Evolutionary conservation across 192 early-diverging fungal species (phyloP).

Genomic region (Entomortierella beljakovae): DNA sequence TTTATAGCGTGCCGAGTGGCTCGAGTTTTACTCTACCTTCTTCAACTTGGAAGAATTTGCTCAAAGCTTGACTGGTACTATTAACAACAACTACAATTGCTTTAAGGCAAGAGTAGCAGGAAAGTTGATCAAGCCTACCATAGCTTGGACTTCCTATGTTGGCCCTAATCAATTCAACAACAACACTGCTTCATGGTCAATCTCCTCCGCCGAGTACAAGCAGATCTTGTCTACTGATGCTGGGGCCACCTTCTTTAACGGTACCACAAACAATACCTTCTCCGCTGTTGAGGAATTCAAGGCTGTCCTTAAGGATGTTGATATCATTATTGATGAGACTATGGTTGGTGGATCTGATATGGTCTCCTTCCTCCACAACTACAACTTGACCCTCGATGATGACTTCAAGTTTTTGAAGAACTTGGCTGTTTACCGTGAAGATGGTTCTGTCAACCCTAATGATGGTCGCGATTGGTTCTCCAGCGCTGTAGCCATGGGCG

Average conservation of each 20-base stretch:
- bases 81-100: slow-evolving; percentile 71
- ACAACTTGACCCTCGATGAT: slow-evolving; percentile 49
- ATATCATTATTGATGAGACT: slow-evolving; percentile 80
- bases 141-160: slow-evolving; percentile 74
- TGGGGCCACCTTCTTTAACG: slow-evolving; percentile 70
- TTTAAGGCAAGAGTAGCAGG: slow-evolving; percentile 55
- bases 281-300: slow-evolving; percentile 59
- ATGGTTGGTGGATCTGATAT: slow-evolving; percentile 57
- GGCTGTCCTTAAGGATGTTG: slow-evolving; percentile 64
- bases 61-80: slow-evolving; percentile 56
- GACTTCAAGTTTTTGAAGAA: slow-evolving; percentile 73
- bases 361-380: slow-evolving; percentile 72
- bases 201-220: slow-evolving; percentile 70
- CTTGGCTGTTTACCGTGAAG: slow-evolving; percentile 73
- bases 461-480: slow-evolving; percentile 82
- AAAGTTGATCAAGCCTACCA: slow-evolving; percentile 51
- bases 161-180: slow-evolving; percentile 72
- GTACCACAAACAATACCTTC: slow-evolving; percentile 46
- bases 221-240: slow-evolving; percentile 71
- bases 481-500: slow-evolving; percentile 70
- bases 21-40: slow-evolving; percentile 71
- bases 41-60: slow-evolving; percentile 71
- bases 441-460: slow-evolving; percentile 69
- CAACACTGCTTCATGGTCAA: slow-evolving; percentile 73
- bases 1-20: slow-evolving; percentile 66